phyloP scores from a whole-genome alignment of 768 basidiomycete genomes.

The Kwoniella mangroviensis region DNA sequence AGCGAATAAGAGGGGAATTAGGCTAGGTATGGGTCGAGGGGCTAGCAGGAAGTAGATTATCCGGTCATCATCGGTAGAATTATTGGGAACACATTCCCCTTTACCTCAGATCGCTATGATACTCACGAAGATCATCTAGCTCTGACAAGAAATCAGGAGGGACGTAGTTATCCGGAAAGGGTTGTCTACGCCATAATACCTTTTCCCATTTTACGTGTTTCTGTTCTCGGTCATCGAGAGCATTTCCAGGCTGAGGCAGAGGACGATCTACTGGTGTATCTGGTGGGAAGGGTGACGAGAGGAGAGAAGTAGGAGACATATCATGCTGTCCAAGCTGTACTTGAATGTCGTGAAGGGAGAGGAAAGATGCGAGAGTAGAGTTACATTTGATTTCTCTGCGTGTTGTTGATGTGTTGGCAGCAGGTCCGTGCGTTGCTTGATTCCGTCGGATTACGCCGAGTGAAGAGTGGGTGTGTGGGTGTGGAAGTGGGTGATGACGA shows the following conservation, averaged over 20 bases:
- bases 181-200: slow-evolving; percentile 61
- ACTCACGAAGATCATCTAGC: slow-evolving; percentile 61
- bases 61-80: too few species aligned
- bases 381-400: background rate
- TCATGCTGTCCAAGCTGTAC: slow-evolving; percentile 11
- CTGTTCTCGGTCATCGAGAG: background rate
- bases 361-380: background rate
- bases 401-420: background rate
- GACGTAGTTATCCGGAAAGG: slow-evolving; percentile 84
- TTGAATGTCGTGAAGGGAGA: background rate
- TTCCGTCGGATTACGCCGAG: slow-evolving; percentile 14
- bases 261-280: background rate
- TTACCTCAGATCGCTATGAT: too few species aligned
- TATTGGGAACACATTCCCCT: too few species aligned
- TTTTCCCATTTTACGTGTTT: slow-evolving; percentile 48
- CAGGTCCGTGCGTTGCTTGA: background rate
- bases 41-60: too few species aligned
- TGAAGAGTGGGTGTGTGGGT: too few species aligned
- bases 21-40: slow-evolving; percentile 29
- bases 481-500: slow-evolving; percentile 3
- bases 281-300: slow-evolving; percentile 5
- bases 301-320: slow-evolving; percentile 6
- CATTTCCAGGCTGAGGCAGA: too few species aligned
- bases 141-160: slow-evolving; percentile 77
- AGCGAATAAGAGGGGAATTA: slow-evolving; percentile 38